Evolutionary conservation across 73 alveolate species (phyloP).

Genomic region (Symbiodinium pilosum): DNA sequence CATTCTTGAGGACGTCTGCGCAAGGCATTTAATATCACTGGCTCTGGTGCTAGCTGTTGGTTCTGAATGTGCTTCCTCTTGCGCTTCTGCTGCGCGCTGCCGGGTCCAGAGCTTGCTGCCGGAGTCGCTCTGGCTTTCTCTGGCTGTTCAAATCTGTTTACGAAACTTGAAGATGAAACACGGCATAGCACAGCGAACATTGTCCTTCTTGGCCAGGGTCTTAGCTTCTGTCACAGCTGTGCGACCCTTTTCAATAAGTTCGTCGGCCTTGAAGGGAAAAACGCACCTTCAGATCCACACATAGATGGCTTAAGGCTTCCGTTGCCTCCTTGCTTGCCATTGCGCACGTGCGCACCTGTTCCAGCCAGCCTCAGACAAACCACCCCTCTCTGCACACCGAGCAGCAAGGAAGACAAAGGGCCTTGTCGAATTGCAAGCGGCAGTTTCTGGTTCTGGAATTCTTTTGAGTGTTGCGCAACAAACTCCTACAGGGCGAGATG

Average conservation of each 20-base stretch:
- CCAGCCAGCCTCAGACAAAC: slow-evolving; percentile 66
- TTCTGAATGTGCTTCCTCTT: no score
- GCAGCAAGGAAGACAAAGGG: background rate
- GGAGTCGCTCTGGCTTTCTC: no score
- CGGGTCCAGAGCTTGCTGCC: no score
- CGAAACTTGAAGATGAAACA: no score
- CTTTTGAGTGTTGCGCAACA: background rate
- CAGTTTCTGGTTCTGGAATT: background rate
- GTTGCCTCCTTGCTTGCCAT: slow-evolving; percentile 26
- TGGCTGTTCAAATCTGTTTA: no score
- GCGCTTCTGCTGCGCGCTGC: no score
- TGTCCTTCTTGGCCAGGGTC: slow-evolving; percentile 57
- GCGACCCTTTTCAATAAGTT: slow-evolving; percentile 26
- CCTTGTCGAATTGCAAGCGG: background rate
- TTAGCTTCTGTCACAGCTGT: slow-evolving; percentile 47
- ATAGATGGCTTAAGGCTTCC: no score
- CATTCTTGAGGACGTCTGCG: no score
- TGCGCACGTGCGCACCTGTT: slow-evolving; percentile 8
- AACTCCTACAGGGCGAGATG: background rate
- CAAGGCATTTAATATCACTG: no score
- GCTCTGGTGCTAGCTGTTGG: no score
- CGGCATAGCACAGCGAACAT: no score
- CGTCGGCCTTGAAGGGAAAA: slow-evolving; percentile 32
- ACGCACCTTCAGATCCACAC: background rate
- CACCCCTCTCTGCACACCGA: background rate